Evolutionary conservation across 495 filamentous ascomycete genomes (phyloP).

Genomic region (Podospora pseudocomata): DNA sequence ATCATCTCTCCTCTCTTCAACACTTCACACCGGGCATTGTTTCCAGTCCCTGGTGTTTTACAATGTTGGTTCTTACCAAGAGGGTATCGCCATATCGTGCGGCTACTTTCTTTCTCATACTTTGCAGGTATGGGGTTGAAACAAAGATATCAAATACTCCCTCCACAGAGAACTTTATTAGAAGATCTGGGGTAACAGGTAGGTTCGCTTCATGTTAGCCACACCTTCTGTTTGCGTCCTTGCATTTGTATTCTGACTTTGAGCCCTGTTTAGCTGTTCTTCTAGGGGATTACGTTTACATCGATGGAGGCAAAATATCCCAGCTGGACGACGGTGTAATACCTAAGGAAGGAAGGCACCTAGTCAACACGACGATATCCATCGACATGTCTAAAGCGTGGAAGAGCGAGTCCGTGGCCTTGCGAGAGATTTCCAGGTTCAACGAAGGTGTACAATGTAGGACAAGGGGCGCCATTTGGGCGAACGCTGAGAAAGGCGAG

Average conservation of each 20-base stretch:
- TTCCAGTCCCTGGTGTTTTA: too few relatives aligned
- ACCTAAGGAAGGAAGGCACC: background rate
- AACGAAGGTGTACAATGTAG: background rate
- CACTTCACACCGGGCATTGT: too few relatives aligned
- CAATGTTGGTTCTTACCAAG: too few relatives aligned
- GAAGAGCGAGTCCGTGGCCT: background rate
- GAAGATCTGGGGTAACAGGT: background rate
- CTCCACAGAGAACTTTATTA: background rate
- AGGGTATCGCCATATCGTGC: too few relatives aligned
- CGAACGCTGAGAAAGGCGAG: background rate
- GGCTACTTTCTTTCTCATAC: too few relatives aligned
- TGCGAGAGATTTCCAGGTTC: background rate
- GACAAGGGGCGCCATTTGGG: background rate
- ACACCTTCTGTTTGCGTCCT: background rate
- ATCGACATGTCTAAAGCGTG: background rate
- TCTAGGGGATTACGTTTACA: conserved; percentile 6
- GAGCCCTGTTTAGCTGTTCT: background rate
- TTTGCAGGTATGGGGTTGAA: too few relatives aligned
- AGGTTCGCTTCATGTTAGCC: background rate
- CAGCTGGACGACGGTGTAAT: background rate
- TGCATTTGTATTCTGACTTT: background rate
- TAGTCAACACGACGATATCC: background rate
- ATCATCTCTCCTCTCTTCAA: too few relatives aligned
- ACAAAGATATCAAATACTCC: background rate
- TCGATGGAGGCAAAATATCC: conserved; percentile 10